Conservation (phyloP, 768 basidiomycete species). For the Tylopilus felleus region DNA sequence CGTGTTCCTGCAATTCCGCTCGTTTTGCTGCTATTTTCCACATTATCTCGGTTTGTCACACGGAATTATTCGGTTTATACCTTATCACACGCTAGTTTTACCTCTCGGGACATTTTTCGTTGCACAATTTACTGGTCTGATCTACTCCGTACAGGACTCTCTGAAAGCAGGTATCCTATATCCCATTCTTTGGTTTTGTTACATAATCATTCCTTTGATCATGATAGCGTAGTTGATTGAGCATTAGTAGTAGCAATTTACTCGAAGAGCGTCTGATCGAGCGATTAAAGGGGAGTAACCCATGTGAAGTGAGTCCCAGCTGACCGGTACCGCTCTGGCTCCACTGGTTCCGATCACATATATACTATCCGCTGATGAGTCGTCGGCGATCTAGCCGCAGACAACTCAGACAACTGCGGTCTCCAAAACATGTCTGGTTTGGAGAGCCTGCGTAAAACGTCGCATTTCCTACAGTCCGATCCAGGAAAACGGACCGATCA, state of each 20-base stretch:
- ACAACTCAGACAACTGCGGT: no score
- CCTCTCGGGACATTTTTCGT: neutral
- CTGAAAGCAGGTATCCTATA: constrained; percentile 1
- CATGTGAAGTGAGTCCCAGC: no score
- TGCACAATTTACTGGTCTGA: neutral
- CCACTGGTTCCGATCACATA: no score
- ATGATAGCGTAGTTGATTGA: neutral
- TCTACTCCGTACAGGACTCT: neutral
- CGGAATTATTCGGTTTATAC: constrained; percentile 9
- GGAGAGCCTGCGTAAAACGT: no score
- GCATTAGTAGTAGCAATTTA: neutral
- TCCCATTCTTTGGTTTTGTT: constrained; percentile 1
- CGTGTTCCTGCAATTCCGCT: constrained; percentile 9
- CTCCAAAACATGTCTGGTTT: no score
- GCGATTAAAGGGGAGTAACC: no score
- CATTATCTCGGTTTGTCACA: neutral
- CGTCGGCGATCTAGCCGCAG: no score
- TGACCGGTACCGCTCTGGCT: no score
- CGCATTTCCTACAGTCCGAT: no score
- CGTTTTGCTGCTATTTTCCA: constrained; percentile 12
- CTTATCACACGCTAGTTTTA: neutral
- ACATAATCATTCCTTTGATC: neutral
- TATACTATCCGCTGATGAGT: no score
- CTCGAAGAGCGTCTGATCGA: no score
- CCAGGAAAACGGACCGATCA: no score